Evolutionary conservation across 106 monocot genomes (phyloP).

Genomic region (Apostasia shenzhenica): DNA sequence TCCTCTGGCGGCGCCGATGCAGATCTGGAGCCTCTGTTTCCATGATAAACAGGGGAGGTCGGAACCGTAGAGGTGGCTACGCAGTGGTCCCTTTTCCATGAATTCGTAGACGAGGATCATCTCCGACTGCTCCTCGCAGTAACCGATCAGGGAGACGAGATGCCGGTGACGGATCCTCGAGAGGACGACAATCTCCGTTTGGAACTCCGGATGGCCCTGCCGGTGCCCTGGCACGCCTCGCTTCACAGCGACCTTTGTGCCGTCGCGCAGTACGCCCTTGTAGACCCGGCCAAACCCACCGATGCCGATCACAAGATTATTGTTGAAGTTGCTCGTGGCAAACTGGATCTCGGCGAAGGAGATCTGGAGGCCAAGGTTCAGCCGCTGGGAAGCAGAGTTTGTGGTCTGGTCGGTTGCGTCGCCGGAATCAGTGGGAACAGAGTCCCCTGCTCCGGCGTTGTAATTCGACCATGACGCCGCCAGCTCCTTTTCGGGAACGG

Average conservation of each 20-base stretch:
- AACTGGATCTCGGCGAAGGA: conserved; percentile 26
- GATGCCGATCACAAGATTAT: conserved; percentile 25
- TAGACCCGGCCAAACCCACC: conserved; percentile 69
- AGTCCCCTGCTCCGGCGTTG: not conserved
- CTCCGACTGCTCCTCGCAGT: conserved; percentile 55
- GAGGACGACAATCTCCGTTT: conserved; percentile 43
- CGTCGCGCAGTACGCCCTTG: conserved; percentile 41
- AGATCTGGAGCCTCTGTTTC: conserved; percentile 30
- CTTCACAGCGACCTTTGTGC: conserved; percentile 57
- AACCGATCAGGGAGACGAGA: conserved; percentile 58
- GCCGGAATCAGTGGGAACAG: not conserved
- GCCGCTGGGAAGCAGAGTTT: conserved; percentile 7
- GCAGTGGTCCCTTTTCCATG: conserved; percentile 56
- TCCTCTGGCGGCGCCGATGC: conserved; percentile 26
- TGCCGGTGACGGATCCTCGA: conserved; percentile 59
- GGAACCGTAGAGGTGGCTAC: conserved; percentile 34
- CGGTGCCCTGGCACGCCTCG: conserved; percentile 19
- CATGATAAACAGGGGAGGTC: conserved; percentile 27
- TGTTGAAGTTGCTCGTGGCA: conserved; percentile 42
- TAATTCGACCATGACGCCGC: conserved; percentile 17
- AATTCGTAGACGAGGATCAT: conserved; percentile 63
- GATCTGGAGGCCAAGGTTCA: conserved; percentile 38
- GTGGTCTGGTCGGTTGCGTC: conserved; percentile 4
- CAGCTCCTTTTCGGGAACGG: not conserved
- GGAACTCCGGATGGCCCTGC: conserved; percentile 62